A percentile compares a stretch with the other conserved stretches of the same genome.
Evolutionary conservation across 768 basidiomycete species (phyloP).

Genomic region (Tylopilus sp.): DNA sequence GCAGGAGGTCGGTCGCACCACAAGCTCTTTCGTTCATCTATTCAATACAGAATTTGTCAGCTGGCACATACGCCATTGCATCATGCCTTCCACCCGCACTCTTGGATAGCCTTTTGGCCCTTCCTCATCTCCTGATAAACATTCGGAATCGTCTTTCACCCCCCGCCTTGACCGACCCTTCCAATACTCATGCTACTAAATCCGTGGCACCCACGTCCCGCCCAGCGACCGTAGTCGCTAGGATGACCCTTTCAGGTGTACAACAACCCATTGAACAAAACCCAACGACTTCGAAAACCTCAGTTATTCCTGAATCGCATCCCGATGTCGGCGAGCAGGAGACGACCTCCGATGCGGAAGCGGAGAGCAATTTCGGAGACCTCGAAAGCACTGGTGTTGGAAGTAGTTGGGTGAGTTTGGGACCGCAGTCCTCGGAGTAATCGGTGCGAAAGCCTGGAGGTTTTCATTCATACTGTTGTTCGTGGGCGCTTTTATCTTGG

Average conservation of each 20-base stretch:
- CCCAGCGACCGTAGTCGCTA: slow-evolving; percentile 6
- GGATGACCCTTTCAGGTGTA: neutral
- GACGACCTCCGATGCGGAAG: slow-evolving; percentile 61
- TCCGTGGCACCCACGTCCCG: slow-evolving; percentile 15
- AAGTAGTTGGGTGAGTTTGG: slow-evolving; percentile 71
- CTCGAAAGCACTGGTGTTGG: slow-evolving; percentile 47
- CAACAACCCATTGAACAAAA: slow-evolving; percentile 4
- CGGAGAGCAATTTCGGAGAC: slow-evolving; percentile 60
- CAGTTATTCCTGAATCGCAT: slow-evolving; percentile 5
- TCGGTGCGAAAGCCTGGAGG: neutral
- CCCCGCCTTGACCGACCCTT: slow-evolving; percentile 36
- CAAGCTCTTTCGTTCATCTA: neutral
- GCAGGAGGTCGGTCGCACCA: slow-evolving; percentile 61
- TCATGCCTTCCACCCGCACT: slow-evolving; percentile 65
- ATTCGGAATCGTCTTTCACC: slow-evolving; percentile 61
- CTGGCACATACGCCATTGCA: slow-evolving; percentile 64
- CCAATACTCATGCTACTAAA: slow-evolving; percentile 24
- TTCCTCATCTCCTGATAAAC: slow-evolving; percentile 64
- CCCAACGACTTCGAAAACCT: slow-evolving; percentile 13
- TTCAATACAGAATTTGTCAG: slow-evolving; percentile 36
- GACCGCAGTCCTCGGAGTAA: slow-evolving; percentile 22
- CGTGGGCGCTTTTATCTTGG: neutral
- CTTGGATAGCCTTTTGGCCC: slow-evolving; percentile 60
- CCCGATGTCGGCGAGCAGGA: slow-evolving; percentile 33
- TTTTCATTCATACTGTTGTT: neutral